Evolutionary conservation across 2,329 filamentous ascomycete species (phyloP).

Genomic region (Penicillium freii): DNA sequence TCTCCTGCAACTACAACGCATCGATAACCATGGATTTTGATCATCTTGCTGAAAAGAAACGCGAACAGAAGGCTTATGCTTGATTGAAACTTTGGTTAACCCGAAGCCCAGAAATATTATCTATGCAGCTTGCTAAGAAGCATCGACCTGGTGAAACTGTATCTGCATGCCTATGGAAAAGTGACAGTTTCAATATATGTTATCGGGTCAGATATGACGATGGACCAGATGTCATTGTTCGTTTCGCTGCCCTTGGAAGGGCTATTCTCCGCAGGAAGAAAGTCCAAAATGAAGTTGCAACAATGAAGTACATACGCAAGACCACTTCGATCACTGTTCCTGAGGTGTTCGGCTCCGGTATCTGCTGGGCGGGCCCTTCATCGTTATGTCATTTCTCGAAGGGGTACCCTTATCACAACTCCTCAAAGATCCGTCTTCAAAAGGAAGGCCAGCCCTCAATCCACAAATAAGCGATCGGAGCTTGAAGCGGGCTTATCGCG

Average conservation of each 20-base stretch:
- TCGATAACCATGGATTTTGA: not conserved
- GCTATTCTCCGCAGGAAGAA: not conserved
- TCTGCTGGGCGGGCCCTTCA: not conserved
- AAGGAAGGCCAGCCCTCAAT: not conserved
- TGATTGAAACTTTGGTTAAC: not conserved
- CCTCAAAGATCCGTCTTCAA: not conserved
- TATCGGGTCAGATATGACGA: not conserved
- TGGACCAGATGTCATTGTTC: not conserved
- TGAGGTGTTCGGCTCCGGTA: not conserved
- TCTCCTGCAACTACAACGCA: too few relatives aligned
- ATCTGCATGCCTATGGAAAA: not conserved
- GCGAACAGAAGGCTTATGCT: not conserved
- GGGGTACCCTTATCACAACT: not conserved
- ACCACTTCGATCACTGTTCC: not conserved
- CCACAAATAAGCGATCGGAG: not conserved
- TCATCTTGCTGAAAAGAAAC: not conserved
- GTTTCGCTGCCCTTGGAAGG: not conserved
- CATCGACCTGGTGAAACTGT: not conserved
- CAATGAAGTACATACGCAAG: not conserved
- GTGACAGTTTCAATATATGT: not conserved
- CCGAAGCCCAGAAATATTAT: not conserved
- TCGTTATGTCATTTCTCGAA: not conserved
- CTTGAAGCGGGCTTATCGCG: not conserved
- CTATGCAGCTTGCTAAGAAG: not conserved
- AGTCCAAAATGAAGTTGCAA: not conserved